Evolutionary conservation across 2,329 filamentous ascomycete genomes (phyloP).

Genomic region (Septoria petroselini): DNA sequence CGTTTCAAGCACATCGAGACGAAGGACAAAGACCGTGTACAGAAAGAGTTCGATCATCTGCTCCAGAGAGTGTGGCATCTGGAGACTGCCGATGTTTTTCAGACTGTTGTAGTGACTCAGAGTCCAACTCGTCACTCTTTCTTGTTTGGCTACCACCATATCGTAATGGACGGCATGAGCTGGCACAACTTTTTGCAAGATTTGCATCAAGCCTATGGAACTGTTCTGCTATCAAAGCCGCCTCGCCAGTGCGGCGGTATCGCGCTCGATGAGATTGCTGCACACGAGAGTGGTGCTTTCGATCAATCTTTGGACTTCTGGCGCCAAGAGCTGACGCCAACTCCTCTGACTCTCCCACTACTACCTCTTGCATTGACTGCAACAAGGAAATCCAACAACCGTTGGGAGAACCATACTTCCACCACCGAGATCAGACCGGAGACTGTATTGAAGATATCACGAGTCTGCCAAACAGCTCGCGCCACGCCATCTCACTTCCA

Average conservation of each 20-base stretch:
- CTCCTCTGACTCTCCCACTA: slow-evolving; percentile 25
- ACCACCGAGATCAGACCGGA: not conserved
- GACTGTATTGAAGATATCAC: not conserved
- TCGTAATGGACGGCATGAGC: slow-evolving; percentile 35
- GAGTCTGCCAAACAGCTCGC: not conserved
- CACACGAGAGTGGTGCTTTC: not conserved
- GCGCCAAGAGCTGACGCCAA: not conserved
- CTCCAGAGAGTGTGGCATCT: not conserved
- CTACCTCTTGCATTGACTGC: slow-evolving; percentile 21
- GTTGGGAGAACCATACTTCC: not conserved
- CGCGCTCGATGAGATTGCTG: not conserved
- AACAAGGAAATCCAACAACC: slow-evolving; percentile 17
- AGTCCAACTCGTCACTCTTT: not conserved
- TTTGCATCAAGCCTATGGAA: slow-evolving; percentile 19
- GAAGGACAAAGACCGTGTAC: not conserved
- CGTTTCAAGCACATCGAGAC: too few species aligned
- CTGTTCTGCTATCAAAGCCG: not conserved
- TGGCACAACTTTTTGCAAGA: slow-evolving; percentile 29
- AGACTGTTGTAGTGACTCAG: not conserved
- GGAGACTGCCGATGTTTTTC: not conserved
- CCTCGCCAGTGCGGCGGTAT: not conserved
- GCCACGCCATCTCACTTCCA: not conserved
- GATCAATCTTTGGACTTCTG: not conserved
- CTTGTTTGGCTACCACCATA: slow-evolving; percentile 36
- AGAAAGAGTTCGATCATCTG: not conserved